A percentile compares a stretch with the other conserved stretches of the same genome.
Evolutionary conservation across 139 green algal species (phyloP).

Genomic region (Chlorella sp.): DNA sequence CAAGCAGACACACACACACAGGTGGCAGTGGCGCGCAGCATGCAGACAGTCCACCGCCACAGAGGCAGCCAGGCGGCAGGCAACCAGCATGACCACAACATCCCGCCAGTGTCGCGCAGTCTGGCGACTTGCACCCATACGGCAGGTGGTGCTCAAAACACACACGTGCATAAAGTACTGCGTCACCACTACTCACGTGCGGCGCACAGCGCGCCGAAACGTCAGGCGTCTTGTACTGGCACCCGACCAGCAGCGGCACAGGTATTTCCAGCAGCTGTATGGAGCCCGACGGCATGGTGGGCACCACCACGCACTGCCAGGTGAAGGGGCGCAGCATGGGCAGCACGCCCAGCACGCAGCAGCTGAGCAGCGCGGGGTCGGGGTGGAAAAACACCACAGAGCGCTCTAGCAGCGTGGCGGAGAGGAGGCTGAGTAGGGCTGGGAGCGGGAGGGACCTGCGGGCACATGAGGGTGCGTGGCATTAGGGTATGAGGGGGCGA

Average conservation of each 20-base stretch:
- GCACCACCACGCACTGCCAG: conserved; percentile 85
- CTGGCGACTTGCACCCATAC: neutral
- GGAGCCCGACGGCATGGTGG: conserved; percentile 55
- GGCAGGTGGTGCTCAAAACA: neutral
- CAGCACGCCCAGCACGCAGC: conserved; percentile 50
- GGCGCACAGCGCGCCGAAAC: conserved; percentile 43
- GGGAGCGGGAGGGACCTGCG: conserved; percentile 66
- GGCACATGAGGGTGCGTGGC: too few relatives aligned
- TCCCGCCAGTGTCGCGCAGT: neutral
- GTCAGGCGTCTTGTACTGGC: conserved; percentile 85
- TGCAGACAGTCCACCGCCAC: too few relatives aligned
- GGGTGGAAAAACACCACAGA: conserved; percentile 87
- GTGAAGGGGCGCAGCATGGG: conserved; percentile 5
- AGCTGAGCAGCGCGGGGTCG: conserved; percentile 64
- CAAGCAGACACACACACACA: too few relatives aligned
- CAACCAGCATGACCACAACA: too few relatives aligned
- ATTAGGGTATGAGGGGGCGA: neutral
- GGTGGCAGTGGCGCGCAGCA: too few relatives aligned
- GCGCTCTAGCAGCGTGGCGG: conserved; percentile 76
- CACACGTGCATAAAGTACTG: neutral
- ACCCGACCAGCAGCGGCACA: conserved; percentile 77
- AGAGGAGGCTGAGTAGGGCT: conserved; percentile 71
- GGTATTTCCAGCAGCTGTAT: conserved; percentile 69
- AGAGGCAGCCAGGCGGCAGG: too few relatives aligned
- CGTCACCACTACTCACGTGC: neutral